phyloP scores from a whole-genome alignment of 2,329 filamentous ascomycete species.

The Zymoseptoria crescenta region DNA sequence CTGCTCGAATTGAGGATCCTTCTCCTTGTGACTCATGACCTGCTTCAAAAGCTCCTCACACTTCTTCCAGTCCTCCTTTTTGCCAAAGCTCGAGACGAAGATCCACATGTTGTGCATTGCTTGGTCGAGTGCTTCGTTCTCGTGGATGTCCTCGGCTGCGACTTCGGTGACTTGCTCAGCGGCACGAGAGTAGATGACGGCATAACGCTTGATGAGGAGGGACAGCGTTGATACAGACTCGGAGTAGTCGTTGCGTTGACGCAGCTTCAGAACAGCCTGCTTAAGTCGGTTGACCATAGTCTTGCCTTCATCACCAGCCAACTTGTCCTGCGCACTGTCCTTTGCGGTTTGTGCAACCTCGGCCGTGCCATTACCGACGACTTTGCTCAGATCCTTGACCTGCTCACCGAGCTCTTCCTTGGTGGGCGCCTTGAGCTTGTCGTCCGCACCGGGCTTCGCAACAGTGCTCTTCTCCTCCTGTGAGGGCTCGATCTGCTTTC shows the following conservation, averaged over 20 bases:
- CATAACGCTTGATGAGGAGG: constrained; percentile 68
- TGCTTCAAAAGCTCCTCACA: constrained; percentile 61
- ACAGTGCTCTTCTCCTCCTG: constrained; percentile 50
- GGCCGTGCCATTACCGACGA: constrained; percentile 39
- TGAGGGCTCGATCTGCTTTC: constrained; percentile 64
- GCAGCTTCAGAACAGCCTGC: constrained; percentile 63
- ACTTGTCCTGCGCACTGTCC: constrained; percentile 64
- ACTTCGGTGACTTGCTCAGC: constrained; percentile 59
- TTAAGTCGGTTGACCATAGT: constrained; percentile 70
- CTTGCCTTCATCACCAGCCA: constrained; percentile 63
- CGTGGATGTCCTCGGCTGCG: constrained; percentile 61
- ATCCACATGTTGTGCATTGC: constrained; percentile 75
- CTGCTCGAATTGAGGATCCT: constrained; percentile 74
- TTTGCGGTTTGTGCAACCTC: constrained; percentile 51
- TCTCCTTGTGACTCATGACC: constrained; percentile 64
- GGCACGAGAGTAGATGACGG: constrained; percentile 66
- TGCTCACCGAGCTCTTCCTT: constrained; percentile 53
- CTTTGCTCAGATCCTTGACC: constrained; percentile 37
- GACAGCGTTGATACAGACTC: constrained; percentile 77
- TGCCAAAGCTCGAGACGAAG: constrained; percentile 72
- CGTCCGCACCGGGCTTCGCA: constrained; percentile 45
- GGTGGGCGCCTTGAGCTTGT: constrained; percentile 44
- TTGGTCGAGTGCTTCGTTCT: constrained; percentile 66
- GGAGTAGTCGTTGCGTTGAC: constrained; percentile 71
- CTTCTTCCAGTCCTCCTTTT: constrained; percentile 64